phyloP scores from a whole-genome alignment of 352 stramenopile genomes.

The Phytopythium sindhum region DNA sequence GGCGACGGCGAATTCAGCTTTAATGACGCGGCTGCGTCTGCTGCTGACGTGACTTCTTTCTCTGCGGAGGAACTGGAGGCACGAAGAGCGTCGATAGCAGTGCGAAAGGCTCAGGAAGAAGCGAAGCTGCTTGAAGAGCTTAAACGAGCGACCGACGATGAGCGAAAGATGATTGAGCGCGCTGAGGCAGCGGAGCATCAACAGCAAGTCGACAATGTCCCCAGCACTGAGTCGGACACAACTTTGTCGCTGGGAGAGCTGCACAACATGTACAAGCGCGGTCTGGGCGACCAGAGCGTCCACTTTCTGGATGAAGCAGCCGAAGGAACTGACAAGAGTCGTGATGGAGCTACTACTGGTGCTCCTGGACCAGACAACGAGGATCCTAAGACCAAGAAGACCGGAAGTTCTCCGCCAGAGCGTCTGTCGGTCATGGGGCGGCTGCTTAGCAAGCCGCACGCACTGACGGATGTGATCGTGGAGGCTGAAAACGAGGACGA shows the following conservation, averaged over 20 bases:
- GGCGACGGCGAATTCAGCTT: conserved; percentile 49
- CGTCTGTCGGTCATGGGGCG: conserved; percentile 36
- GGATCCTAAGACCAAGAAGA: background rate
- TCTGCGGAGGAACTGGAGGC: conserved; percentile 20
- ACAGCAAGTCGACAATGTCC: background rate
- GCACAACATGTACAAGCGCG: conserved; percentile 79
- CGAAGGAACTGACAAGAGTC: background rate
- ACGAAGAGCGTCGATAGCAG: conserved; percentile 18
- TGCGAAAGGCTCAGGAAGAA: conserved; percentile 29
- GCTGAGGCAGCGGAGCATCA: background rate
- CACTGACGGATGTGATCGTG: conserved; percentile 33
- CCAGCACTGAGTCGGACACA: background rate
- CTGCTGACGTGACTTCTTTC: background rate
- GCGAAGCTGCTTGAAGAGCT: conserved; percentile 35
- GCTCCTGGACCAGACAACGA: background rate
- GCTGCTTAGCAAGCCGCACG: conserved; percentile 36
- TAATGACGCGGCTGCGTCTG: conserved; percentile 1
- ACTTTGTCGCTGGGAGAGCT: conserved; percentile 58
- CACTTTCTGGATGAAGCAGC: conserved; percentile 36
- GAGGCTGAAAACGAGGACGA: conserved; percentile 31
- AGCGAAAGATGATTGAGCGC: conserved; percentile 26
- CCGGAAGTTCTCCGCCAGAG: background rate
- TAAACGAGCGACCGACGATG: conserved; percentile 35
- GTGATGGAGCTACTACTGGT: background rate
- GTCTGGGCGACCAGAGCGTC: conserved; percentile 68